Conservation (phyloP, 768 basidiomycete genomes). For the Lactifluus echinatus region DNA sequence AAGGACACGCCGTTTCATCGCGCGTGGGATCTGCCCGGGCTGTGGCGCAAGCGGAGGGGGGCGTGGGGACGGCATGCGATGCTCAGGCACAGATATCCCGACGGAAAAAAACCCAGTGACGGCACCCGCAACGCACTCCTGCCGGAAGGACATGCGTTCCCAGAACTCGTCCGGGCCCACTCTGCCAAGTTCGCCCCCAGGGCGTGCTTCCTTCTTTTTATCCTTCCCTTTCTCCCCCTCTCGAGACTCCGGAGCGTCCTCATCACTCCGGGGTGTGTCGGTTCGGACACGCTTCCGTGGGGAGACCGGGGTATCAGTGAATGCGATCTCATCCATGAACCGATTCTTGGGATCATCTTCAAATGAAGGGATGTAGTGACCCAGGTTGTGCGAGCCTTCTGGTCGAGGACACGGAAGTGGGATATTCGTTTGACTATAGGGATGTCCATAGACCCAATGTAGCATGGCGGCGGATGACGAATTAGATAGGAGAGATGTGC, state of each 20-base stretch:
- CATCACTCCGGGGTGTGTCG: conserved; percentile 5
- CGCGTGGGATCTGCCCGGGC: conserved; percentile 50
- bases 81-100: conserved; percentile 33
- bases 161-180: conserved; percentile 81
- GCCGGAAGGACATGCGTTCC: conserved; percentile 94
- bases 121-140: conserved; percentile 86
- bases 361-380: conserved; percentile 77
- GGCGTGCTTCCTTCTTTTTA: conserved; percentile 20
- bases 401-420: conserved; percentile 43
- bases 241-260: conserved; percentile 2
- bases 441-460: conserved; percentile 73
- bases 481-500: conserved; percentile 24
- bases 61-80: conserved; percentile 7
- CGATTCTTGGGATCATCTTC: conserved; percentile 97
- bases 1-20: conserved; percentile 63
- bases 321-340: conserved; percentile 86
- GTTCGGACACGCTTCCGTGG: conserved; percentile 48
- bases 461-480: conserved; percentile 14
- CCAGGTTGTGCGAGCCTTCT: conserved; percentile 40
- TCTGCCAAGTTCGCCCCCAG: conserved; percentile 45
- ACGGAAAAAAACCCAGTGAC: conserved; percentile 91
- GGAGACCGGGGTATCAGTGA: conserved; percentile 48
- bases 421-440: conserved; percentile 43
- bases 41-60: conserved; percentile 38
- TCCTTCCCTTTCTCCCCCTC: conserved; percentile 24